Base-by-base conservation (phyloP, 202 grass and related monocot genomes). In the Musa balbisiana region DNA sequence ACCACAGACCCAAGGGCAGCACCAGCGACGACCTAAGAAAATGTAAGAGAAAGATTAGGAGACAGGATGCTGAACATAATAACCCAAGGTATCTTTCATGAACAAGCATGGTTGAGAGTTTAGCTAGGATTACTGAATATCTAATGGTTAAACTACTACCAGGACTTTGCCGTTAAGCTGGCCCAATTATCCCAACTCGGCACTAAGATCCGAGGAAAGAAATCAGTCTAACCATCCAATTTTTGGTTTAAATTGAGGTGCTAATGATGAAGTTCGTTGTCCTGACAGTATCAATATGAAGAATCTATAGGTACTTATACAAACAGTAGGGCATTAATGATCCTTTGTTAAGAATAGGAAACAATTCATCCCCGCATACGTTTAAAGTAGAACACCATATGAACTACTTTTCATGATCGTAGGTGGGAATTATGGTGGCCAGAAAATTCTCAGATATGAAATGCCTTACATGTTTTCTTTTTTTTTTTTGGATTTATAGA, bases 1-100 rank as follows among this genome's bases (percentile, higher is more conserved):
- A 97, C 75, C 25, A 86, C 77, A 80, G 90, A 97, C 67, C 93
- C 93, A 73, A 97, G 84, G 17, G 93, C 69, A 9, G 78, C 90
- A 1, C 90, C 88, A 77, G 84, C 90, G 63, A 87, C 76, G 43
- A 93, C 93, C 93, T 93, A 84, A 74, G 71, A 77, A 69, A 43
- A 43, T 69, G 10, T 51, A 75, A 10, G 53, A 55, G 43, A n/a
- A 74, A 52, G 64, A 4, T 12, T 83, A 53, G 64, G 26, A 70
- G 19, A 67, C 23, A 73, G 25, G 67, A 76, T 52, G 52, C 20
- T 21, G 15, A 76, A 67, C 9, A 15, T 60, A 17, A 60, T 60
- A 60, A 60, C 56, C 56, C 33, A 43, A 43, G 4, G 33, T 62
- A 62, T 62, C 20, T 15, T 17, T n/a, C 58, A 8, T 19, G 58